Evolutionary conservation across 2,329 filamentous ascomycete genomes (phyloP).

Genomic region (Aspergillus fumigatus): DNA sequence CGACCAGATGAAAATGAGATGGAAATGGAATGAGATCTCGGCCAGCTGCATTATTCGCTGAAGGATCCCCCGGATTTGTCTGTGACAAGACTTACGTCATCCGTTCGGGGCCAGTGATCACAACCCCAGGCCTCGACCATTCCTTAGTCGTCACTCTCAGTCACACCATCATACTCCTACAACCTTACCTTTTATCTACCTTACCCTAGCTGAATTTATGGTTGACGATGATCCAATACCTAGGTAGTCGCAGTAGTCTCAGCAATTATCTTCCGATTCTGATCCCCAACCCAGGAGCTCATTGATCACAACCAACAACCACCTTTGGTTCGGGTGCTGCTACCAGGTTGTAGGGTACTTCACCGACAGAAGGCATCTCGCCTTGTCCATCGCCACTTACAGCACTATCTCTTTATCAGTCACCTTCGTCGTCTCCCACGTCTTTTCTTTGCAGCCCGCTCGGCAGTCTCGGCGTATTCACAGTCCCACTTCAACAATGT

Average conservation of each 20-base stretch:
- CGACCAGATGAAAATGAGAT: background rate
- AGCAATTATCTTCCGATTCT: background rate
- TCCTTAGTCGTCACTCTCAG: conserved; percentile 5
- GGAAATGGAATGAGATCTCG: background rate
- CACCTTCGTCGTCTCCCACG: conserved; percentile 4
- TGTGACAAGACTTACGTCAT: conserved; percentile 34
- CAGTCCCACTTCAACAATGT: conserved; percentile 27
- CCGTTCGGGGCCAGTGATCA: conserved; percentile 11
- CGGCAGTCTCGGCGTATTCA: conserved; percentile 8
- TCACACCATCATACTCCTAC: background rate
- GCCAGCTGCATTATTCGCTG: conserved; percentile 21
- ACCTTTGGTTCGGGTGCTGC: background rate
- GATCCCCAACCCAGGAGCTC: background rate
- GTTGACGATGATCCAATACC: background rate
- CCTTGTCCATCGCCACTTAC: background rate
- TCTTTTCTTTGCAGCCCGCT: conserved; percentile 4
- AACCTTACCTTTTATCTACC: background rate
- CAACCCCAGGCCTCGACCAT: conserved; percentile 3
- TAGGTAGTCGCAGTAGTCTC: background rate
- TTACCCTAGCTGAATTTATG: background rate
- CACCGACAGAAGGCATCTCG: background rate
- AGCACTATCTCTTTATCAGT: background rate
- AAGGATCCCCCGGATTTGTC: conserved; percentile 27
- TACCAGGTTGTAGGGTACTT: background rate
- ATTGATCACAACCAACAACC: background rate